Conservation (phyloP, 2,329 filamentous ascomycete species). For the Epichloe aotearoae region DNA sequence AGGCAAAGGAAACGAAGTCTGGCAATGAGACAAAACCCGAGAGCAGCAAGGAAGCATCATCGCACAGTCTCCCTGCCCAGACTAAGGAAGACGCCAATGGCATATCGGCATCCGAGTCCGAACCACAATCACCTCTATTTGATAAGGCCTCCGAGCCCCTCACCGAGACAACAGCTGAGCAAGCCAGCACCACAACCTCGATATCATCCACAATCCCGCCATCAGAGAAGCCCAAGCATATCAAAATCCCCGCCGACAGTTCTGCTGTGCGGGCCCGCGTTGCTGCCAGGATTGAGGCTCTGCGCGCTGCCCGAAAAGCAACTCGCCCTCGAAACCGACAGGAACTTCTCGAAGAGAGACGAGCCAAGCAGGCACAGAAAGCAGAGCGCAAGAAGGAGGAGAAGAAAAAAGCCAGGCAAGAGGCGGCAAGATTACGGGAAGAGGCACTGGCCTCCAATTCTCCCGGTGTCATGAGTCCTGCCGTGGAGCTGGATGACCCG, state of each 20-base stretch:
- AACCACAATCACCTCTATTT: slow-evolving; percentile 36
- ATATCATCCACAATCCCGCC: slow-evolving; percentile 52
- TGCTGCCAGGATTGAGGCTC: slow-evolving; percentile 68
- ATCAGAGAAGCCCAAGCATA: slow-evolving; percentile 49
- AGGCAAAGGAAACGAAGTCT: slow-evolving; percentile 10
- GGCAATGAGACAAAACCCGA: not conserved
- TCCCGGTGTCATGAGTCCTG: slow-evolving; percentile 44
- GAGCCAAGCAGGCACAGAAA: slow-evolving; percentile 75
- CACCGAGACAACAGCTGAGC: slow-evolving; percentile 27
- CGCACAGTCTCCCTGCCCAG: slow-evolving; percentile 16
- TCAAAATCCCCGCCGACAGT: slow-evolving; percentile 56
- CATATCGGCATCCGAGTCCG: slow-evolving; percentile 39
- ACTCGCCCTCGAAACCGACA: slow-evolving; percentile 74
- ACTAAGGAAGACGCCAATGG: slow-evolving; percentile 29
- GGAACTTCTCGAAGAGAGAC: slow-evolving; percentile 80
- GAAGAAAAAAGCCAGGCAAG: slow-evolving; percentile 59
- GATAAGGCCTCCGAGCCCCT: slow-evolving; percentile 34
- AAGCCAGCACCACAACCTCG: slow-evolving; percentile 51
- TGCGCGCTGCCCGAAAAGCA: slow-evolving; percentile 77
- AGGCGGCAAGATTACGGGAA: slow-evolving; percentile 57
- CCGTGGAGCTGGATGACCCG: slow-evolving; percentile 36
- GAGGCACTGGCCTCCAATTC: slow-evolving; percentile 51
- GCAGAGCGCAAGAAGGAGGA: slow-evolving; percentile 83
- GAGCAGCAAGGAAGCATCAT: slow-evolving; percentile 9
- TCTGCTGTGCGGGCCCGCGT: slow-evolving; percentile 67